A percentile compares a stretch with the other conserved stretches of the same genome.
Conservation (phyloP, 768 basidiomycete species). For the Tulasnella sp. region DNA sequence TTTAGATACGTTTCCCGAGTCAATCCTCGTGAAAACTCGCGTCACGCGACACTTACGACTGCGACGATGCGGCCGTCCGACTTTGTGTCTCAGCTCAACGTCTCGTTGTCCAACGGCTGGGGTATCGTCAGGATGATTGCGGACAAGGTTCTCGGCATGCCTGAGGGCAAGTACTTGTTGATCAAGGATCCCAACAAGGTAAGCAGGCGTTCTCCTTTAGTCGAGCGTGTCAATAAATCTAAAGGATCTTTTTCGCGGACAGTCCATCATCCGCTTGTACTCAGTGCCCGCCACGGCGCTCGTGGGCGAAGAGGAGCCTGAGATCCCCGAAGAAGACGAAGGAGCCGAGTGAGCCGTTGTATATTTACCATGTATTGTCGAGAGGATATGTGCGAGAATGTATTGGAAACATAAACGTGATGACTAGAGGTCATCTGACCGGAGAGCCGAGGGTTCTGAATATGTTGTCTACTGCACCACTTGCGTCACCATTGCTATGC, state of each 20-base stretch:
- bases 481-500: not conserved
- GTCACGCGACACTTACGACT: constrained; percentile 91
- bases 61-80: constrained; percentile 90
- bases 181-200: constrained; percentile 98
- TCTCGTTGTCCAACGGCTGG: constrained; percentile 94
- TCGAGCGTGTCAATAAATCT: not conserved
- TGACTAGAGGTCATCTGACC: constrained; percentile 65
- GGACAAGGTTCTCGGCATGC: constrained; percentile 91
- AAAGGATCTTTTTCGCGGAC: constrained; percentile 17
- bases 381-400: not conserved
- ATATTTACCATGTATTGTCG: not conserved
- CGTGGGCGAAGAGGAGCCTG: constrained; percentile 64
- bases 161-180: constrained; percentile 94
- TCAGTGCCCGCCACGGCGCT: constrained; percentile 83
- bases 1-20: constrained; percentile 87
- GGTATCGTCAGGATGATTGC: constrained; percentile 93
- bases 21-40: constrained; percentile 86
- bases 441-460: not conserved
- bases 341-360: constrained; percentile 25
- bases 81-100: constrained; percentile 90
- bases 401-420: not conserved
- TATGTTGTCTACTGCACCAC: not conserved
- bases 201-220: not conserved
- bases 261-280: constrained; percentile 93
- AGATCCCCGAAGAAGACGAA: constrained; percentile 31